Percentiles rank a stretch among this genome's conserved stretches.
phyloP scores from a whole-genome alignment of 2,329 filamentous ascomycete species.

The Paecilomyces sp. region DNA sequence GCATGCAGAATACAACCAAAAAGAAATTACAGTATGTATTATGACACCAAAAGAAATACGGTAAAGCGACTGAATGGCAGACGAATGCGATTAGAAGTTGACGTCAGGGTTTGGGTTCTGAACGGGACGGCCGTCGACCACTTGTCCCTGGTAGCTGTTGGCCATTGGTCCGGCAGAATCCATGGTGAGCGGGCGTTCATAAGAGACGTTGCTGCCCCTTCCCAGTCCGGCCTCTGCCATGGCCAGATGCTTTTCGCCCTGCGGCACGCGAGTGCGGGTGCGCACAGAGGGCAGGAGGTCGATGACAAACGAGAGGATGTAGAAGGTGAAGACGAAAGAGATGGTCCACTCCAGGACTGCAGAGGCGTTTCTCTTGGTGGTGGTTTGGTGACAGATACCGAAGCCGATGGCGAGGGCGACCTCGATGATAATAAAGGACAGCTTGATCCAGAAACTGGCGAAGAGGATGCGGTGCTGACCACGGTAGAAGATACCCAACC shows the following conservation, averaged over 20 bases:
- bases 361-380: conserved; percentile 52
- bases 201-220: conserved; percentile 10
- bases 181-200: conserved; percentile 31
- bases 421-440: conserved; percentile 76
- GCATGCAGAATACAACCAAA: neutral
- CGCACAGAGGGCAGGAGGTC: conserved; percentile 75
- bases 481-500: conserved; percentile 72
- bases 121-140: neutral
- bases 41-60: neutral
- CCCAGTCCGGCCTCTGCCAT: conserved; percentile 12
- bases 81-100: neutral
- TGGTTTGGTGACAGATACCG: conserved; percentile 45
- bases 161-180: conserved; percentile 28
- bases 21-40: neutral
- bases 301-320: conserved; percentile 77
- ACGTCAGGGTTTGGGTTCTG: neutral
- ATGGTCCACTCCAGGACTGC: conserved; percentile 77
- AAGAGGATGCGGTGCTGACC: conserved; percentile 62
- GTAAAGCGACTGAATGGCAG: neutral
- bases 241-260: conserved; percentile 30
- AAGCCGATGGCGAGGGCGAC: conserved; percentile 63
- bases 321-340: conserved; percentile 79
- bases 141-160: conserved; percentile 13
- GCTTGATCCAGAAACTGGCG: conserved; percentile 79
- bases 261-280: conserved; percentile 45